A percentile compares a stretch with the other conserved stretches of the same genome.
These are phyloP conservation scores for Panicum virgatum DNA, from an alignment of 202 grass and related monocot species.

Conservation along the genomic window DNA sequence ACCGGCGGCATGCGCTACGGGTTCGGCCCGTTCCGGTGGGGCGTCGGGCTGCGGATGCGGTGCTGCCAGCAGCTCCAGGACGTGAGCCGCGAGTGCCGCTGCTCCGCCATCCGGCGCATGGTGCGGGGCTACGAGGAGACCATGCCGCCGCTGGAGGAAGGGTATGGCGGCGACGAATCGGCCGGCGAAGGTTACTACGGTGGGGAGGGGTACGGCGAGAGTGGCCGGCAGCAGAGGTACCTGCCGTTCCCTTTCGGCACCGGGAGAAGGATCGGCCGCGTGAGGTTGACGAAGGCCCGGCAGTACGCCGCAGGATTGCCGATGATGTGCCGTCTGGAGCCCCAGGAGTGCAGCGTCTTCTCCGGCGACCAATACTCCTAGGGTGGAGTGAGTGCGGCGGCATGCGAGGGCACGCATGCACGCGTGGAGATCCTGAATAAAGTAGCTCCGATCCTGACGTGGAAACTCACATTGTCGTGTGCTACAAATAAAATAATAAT, in stretches of 20 bases:
- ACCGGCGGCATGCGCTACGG: slow-evolving; percentile 7
- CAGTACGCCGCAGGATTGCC: slow-evolving; percentile 35
- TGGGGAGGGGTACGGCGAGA: neutral
- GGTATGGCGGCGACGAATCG: neutral
- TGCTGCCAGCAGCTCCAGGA: slow-evolving; percentile 61
- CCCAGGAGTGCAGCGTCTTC: slow-evolving; percentile 43
- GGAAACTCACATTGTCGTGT: neutral
- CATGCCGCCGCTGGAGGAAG: slow-evolving; percentile 29
- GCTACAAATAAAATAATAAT: neutral
- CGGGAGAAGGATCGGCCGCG: neutral
- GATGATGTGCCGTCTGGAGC: slow-evolving; percentile 47
- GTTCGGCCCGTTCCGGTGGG: neutral
- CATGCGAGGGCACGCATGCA: neutral
- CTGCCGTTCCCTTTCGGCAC: neutral
- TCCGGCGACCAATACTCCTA: neutral
- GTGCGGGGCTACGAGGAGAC: slow-evolving; percentile 33
- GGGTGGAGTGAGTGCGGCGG: neutral
- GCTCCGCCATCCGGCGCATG: slow-evolving; percentile 57
- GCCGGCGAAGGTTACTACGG: neutral
- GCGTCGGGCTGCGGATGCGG: slow-evolving; percentile 22
- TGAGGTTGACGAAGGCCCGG: neutral
- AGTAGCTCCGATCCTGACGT: neutral
- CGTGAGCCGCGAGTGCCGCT: slow-evolving; percentile 55
- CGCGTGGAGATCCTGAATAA: neutral
- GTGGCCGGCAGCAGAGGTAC: neutral